phyloP scores from a whole-genome alignment of 2,329 filamentous ascomycete genomes.

The Simplicillium aogashimaense region DNA sequence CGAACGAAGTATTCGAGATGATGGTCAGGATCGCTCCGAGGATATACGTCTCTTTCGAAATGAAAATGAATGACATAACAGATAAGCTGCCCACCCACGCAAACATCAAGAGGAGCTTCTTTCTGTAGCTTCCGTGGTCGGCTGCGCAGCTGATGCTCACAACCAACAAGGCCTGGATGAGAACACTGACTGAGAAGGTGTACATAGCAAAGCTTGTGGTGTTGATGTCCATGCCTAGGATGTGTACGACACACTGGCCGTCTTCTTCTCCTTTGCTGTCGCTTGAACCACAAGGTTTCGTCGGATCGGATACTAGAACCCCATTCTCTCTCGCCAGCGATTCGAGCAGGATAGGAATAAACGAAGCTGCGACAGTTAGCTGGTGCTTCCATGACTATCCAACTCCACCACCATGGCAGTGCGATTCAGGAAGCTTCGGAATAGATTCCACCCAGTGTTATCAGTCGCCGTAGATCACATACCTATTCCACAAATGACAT shows the following conservation, averaged over 20 bases:
- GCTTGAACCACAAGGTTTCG: slow-evolving; percentile 61
- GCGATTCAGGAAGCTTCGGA: too few species aligned
- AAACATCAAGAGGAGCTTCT: slow-evolving; percentile 77
- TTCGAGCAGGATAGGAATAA: slow-evolving; percentile 92
- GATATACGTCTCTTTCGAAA: slow-evolving; percentile 66
- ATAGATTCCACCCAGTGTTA: too few species aligned
- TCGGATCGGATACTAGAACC: slow-evolving; percentile 69
- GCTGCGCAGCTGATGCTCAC: slow-evolving; percentile 95
- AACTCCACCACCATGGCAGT: too few species aligned
- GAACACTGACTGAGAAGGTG: slow-evolving; percentile 86
- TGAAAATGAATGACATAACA: slow-evolving; percentile 81
- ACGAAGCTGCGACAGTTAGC: slow-evolving; percentile 53
- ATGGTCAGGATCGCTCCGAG: slow-evolving; percentile 78
- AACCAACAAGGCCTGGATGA: slow-evolving; percentile 81
- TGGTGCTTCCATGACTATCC: too few species aligned
- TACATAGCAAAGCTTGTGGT: slow-evolving; percentile 98
- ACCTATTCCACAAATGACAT: slow-evolving; percentile 76
- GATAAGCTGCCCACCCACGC: slow-evolving; percentile 70
- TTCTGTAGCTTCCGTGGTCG: slow-evolving; percentile 87
- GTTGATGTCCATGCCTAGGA: slow-evolving; percentile 81
- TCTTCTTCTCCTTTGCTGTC: slow-evolving; percentile 41
- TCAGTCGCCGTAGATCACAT: slow-evolving; percentile 19
- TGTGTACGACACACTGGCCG: slow-evolving; percentile 70
- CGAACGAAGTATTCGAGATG: slow-evolving; percentile 86
- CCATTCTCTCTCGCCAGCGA: slow-evolving; percentile 89